Conservation (phyloP, 148 eudicot genomes). For the Heliamphora exappendiculata region DNA sequence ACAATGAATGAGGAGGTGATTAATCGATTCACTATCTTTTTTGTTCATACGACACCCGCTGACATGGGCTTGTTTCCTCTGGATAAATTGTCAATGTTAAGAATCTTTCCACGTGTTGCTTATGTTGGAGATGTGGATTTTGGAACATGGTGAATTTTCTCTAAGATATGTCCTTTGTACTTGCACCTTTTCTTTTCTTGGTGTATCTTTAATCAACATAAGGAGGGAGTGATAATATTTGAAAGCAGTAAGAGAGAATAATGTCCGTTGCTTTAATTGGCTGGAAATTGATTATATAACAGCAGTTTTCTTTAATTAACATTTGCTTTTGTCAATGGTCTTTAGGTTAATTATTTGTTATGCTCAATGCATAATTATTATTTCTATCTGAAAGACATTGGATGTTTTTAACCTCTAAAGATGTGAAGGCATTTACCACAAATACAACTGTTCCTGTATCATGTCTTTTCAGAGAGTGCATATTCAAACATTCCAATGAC, state of each 20-base stretch:
- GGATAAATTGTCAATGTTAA: no score
- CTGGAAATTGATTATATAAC: not conserved
- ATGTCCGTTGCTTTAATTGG: not conserved
- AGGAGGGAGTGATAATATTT: not conserved
- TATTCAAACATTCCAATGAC: constrained; percentile 98
- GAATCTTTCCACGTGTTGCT: no score
- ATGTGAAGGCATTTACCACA: not conserved
- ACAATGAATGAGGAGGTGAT: no score
- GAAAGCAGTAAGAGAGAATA: not conserved
- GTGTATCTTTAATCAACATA: not conserved
- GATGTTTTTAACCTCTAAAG: not conserved
- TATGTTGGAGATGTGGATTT: no score
- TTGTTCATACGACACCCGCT: no score
- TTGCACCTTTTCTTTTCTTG: not conserved
- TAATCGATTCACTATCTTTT: no score
- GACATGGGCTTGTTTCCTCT: no score
- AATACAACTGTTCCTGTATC: not conserved
- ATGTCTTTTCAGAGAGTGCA: constrained; percentile 52
- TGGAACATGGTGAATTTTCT: not conserved
- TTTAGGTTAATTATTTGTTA: constrained; percentile 1
- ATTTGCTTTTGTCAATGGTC: not conserved
- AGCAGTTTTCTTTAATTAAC: not conserved
- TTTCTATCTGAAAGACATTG: no score
- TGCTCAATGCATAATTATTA: not conserved
- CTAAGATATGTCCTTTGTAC: not conserved